These are phyloP conservation scores for Chalciporus pseudorubinellus DNA, from an alignment of 768 basidiomycete genomes.

Conservation along the genomic window DNA sequence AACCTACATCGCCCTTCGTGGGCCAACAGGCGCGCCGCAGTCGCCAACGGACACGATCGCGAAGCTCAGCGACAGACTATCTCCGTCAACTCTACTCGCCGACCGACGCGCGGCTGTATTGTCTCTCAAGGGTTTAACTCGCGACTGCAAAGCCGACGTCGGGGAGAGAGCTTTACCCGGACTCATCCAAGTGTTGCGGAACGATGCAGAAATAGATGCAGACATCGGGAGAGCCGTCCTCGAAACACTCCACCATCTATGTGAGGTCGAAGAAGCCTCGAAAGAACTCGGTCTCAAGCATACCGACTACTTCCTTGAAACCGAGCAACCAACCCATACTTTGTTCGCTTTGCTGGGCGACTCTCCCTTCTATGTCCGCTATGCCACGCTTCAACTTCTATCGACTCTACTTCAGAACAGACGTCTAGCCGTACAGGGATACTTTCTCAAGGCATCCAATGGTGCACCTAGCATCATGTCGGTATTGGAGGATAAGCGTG, in stretches of 20 bases:
- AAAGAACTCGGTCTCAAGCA: constrained; percentile 77
- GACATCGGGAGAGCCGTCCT: constrained; percentile 92
- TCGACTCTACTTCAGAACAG: constrained; percentile 79
- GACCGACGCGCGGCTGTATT: constrained; percentile 94
- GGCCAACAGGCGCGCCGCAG: constrained; percentile 80
- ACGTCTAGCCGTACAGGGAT: constrained; percentile 78
- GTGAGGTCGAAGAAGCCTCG: constrained; percentile 66
- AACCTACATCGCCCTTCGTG: constrained; percentile 82
- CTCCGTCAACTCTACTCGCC: constrained; percentile 84
- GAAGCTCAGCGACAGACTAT: constrained; percentile 84
- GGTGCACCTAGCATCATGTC: constrained; percentile 73
- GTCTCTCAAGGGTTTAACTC: constrained; percentile 85
- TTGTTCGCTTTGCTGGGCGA: constrained; percentile 76
- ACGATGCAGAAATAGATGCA: constrained; percentile 86
- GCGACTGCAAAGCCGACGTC: constrained; percentile 90
- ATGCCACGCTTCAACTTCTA: constrained; percentile 79
- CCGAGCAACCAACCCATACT: constrained; percentile 68
- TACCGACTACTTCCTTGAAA: constrained; percentile 74
- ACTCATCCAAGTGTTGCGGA: constrained; percentile 76
- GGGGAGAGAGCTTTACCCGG: constrained; percentile 75
- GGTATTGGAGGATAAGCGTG: constrained; percentile 79
- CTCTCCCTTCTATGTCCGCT: constrained; percentile 80
- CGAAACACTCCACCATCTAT: constrained; percentile 84
- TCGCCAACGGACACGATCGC: constrained; percentile 82
- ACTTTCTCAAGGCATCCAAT: constrained; percentile 82